Conservation (phyloP, 805 yeast genomes). For the Saturnispora zaruensis region DNA sequence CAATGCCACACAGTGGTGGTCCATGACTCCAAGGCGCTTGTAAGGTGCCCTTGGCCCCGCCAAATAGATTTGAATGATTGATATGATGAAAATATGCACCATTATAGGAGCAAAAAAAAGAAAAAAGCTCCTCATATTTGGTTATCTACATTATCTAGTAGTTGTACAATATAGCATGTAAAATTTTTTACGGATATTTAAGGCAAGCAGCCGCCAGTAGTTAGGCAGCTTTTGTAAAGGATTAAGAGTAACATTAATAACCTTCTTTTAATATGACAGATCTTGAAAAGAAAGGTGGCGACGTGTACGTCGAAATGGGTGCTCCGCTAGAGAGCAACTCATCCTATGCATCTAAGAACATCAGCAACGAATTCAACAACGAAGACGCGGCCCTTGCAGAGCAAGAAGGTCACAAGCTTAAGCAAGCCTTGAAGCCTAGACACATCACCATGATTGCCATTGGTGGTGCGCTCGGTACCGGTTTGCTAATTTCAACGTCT, state of each 20-base stretch:
- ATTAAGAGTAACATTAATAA: too few species aligned
- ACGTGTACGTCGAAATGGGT: neutral
- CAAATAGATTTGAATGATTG: neutral
- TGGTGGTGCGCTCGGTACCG: conserved; percentile 81
- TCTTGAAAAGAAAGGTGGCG: neutral
- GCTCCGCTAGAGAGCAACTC: neutral
- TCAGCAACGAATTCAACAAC: neutral
- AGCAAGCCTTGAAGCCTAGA: conserved; percentile 39
- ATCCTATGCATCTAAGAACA: neutral
- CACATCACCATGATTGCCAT: conserved; percentile 58
- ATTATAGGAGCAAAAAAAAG: neutral
- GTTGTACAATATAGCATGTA: neutral
- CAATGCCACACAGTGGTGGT: neutral
- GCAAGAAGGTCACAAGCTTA: conserved; percentile 37
- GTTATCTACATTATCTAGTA: neutral
- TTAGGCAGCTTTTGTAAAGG: too few species aligned
- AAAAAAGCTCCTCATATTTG: neutral
- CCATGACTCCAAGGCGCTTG: neutral
- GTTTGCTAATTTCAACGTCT: conserved; percentile 71
- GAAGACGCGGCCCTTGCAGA: conserved; percentile 27
- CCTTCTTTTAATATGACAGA: too few species aligned
- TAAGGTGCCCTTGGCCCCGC: neutral
- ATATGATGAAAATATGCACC: neutral
- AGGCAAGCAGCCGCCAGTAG: neutral
- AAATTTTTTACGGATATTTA: neutral